These are phyloP conservation scores for Dendrobium officinale DNA, from an alignment of 106 monocot genomes.

Conservation along the genomic window DNA sequence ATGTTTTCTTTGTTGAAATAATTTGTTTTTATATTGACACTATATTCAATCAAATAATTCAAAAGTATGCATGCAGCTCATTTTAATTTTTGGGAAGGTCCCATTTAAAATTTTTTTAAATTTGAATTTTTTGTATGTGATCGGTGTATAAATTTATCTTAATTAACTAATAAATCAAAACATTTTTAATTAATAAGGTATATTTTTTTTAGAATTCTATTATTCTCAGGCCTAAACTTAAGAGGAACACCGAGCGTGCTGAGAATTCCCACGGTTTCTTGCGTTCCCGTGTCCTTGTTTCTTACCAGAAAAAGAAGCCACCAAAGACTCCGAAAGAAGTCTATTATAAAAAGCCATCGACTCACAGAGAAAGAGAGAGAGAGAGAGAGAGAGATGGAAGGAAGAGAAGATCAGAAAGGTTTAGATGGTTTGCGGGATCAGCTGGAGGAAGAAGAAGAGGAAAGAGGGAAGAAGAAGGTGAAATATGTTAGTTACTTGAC, in stretches of 20 bases:
- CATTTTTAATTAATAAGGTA: too few relatives aligned
- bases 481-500: slow-evolving; percentile 4
- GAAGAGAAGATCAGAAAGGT: neutral
- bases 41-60: too few relatives aligned
- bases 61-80: too few relatives aligned
- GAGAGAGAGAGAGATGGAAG: neutral
- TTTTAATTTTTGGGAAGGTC: too few relatives aligned
- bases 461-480: neutral
- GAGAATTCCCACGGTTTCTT: neutral
- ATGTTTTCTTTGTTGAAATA: too few relatives aligned
- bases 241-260: neutral
- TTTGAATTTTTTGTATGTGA: too few relatives aligned
- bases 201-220: too few relatives aligned
- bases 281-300: neutral
- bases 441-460: neutral
- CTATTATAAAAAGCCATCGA: neutral
- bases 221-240: too few relatives aligned
- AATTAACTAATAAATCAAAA: too few relatives aligned
- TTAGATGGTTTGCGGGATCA: neutral
- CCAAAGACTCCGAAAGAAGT: neutral
- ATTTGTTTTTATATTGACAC: too few relatives aligned
- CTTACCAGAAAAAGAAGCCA: neutral
- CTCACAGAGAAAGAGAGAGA: neutral
- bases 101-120: too few relatives aligned
- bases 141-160: too few relatives aligned